Conservation (phyloP, 768 basidiomycete species). For the Pleurotus salmoneostramineus region DNA sequence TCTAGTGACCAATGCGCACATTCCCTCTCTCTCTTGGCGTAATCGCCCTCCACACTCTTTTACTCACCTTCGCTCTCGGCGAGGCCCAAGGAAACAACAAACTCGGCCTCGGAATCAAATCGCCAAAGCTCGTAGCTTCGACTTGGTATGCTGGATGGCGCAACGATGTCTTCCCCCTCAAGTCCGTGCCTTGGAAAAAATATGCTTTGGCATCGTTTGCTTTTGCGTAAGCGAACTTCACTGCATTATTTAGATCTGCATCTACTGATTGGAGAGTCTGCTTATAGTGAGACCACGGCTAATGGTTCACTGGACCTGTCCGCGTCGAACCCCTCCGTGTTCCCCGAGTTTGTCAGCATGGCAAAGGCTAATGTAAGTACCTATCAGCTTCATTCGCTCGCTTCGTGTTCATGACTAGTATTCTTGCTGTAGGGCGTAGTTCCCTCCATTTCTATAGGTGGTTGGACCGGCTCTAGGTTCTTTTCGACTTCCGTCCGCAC, state of each 20-base stretch:
- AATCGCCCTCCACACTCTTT: background rate
- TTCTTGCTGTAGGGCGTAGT: slow-evolving; percentile 28
- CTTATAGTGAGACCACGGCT: slow-evolving; percentile 32
- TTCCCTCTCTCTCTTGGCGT: background rate
- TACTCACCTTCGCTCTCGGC: background rate
- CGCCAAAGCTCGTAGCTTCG: slow-evolving; percentile 29
- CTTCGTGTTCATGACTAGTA: too few relatives aligned
- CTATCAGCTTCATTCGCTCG: background rate
- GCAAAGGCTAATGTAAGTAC: slow-evolving; percentile 36
- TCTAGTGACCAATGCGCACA: slow-evolving; percentile 1
- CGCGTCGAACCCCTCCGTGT: slow-evolving; percentile 37
- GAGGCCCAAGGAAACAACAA: background rate
- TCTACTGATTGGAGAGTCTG: slow-evolving; percentile 3
- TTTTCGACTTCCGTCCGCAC: slow-evolving; percentile 47
- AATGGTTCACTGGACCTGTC: slow-evolving; percentile 28
- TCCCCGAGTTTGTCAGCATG: slow-evolving; percentile 52
- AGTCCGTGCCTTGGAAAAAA: slow-evolving; percentile 57
- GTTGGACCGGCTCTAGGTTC: slow-evolving; percentile 44
- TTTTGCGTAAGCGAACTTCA: slow-evolving; percentile 55
- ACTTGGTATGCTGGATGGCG: slow-evolving; percentile 75
- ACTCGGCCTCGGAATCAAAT: background rate
- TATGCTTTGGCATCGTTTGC: slow-evolving; percentile 69
- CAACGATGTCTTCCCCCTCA: slow-evolving; percentile 41
- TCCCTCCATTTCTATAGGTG: slow-evolving; percentile 42
- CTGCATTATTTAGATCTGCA: background rate